Conservation (phyloP, 306 rosid genomes). For the Rosa lucieae region DNA sequence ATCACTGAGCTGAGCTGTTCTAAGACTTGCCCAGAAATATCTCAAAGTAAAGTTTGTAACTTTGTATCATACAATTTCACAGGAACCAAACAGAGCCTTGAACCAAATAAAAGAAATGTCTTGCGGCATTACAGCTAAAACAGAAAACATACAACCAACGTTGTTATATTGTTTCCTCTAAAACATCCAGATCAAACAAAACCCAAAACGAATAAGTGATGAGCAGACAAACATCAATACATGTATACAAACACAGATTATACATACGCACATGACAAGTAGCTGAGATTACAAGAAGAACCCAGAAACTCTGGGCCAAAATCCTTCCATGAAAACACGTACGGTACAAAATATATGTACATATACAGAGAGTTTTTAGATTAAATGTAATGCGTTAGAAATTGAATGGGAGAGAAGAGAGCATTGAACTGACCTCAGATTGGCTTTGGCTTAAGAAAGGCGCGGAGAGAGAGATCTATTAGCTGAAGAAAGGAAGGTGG, state of each 20-base stretch:
- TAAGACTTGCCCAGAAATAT: neutral
- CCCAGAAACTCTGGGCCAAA: neutral
- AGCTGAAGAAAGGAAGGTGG: neutral
- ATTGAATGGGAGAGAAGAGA: slow-evolving; percentile 8
- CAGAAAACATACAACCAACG: neutral
- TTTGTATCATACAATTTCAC: neutral
- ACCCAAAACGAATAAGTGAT: neutral
- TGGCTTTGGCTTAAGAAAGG: neutral
- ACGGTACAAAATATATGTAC: neutral
- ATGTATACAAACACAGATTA: neutral
- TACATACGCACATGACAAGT: neutral
- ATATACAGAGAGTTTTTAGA: neutral
- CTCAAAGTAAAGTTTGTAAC: neutral
- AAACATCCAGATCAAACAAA: slow-evolving; percentile 6
- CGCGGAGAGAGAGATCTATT: slow-evolving; percentile 11
- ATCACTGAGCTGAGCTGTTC: slow-evolving; percentile 17
- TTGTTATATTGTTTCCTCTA: neutral
- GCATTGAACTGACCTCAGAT: slow-evolving; percentile 36
- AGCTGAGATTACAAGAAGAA: neutral
- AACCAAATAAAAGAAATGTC: slow-evolving; percentile 14
- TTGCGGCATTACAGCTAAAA: neutral
- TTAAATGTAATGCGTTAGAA: neutral
- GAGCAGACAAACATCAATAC: neutral
- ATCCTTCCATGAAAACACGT: neutral
- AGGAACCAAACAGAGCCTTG: too few species aligned